A percentile compares a stretch with the other conserved stretches of the same genome.
phyloP scores from a whole-genome alignment of 2,329 filamentous ascomycete species.

The Penicillium digitatum region DNA sequence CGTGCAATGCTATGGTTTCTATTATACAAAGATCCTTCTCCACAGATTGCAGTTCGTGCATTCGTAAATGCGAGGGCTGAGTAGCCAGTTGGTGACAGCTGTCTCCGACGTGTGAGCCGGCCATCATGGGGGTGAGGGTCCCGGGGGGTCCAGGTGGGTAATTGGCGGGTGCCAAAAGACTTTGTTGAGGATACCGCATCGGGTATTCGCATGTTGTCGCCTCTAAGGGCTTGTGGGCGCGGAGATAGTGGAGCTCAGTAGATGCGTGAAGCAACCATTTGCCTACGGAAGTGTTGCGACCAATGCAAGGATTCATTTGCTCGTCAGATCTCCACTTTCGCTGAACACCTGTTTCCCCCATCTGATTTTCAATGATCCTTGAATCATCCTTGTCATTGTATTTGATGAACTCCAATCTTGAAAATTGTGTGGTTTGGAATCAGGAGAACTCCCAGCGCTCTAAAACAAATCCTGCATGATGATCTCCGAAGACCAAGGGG shows the following conservation, averaged over 20 bases:
- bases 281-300: neutral
- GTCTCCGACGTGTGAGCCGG: too few relatives aligned
- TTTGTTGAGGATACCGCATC: too few relatives aligned
- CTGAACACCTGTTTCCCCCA: neutral
- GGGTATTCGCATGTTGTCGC: too few relatives aligned
- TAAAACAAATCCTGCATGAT: neutral
- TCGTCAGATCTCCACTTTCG: neutral
- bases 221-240: too few relatives aligned
- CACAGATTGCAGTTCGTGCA: too few relatives aligned
- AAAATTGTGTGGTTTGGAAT: neutral
- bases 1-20: too few relatives aligned
- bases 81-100: too few relatives aligned
- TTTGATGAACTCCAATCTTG: neutral
- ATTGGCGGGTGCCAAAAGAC: too few relatives aligned
- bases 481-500: neutral
- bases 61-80: too few relatives aligned
- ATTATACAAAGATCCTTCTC: too few relatives aligned
- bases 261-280: neutral
- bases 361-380: neutral
- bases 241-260: neutral
- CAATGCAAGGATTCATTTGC: slow-evolving; percentile 1
- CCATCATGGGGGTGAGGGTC: too few relatives aligned
- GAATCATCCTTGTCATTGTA: neutral
- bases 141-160: too few relatives aligned
- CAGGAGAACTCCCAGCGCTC: neutral